A percentile compares a stretch with the other conserved stretches of the same genome.
These are phyloP conservation scores for Solanum habrochaites DNA, from an alignment of 257 asterid species.

Conservation along the genomic window DNA sequence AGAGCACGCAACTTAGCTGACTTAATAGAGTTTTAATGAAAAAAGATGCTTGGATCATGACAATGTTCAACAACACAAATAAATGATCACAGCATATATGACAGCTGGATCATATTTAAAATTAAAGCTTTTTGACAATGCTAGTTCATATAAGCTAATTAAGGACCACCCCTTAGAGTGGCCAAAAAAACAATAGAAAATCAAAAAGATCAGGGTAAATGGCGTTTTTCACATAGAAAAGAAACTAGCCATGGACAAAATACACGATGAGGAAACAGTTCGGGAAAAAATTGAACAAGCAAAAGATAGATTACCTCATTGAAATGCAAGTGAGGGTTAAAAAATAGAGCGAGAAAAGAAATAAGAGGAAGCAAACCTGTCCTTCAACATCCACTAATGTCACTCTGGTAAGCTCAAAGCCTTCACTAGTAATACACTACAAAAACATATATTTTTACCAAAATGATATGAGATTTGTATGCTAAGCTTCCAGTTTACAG, in stretches of 20 bases:
- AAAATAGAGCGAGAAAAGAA: neutral
- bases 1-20: neutral
- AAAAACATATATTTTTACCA: slow-evolving; percentile 1
- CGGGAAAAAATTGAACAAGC: neutral
- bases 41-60: neutral
- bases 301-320: neutral
- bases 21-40: neutral
- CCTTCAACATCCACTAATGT: slow-evolving; percentile 72
- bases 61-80: too few relatives aligned
- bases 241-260: neutral
- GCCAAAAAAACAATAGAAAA: neutral
- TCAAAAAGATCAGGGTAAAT: neutral
- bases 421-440: slow-evolving; percentile 79
- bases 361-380: slow-evolving; percentile 34
- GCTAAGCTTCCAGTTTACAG: neutral
- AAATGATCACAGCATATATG: neutral
- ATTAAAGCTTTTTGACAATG: neutral
- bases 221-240: neutral
- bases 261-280: neutral
- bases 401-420: slow-evolving; percentile 87
- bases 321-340: neutral
- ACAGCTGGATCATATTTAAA: neutral
- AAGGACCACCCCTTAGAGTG: neutral
- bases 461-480: neutral
- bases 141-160: neutral